Evolutionary conservation across 2,329 filamentous ascomycete genomes (phyloP).

Genomic region (Aspergillus alliaceus): DNA sequence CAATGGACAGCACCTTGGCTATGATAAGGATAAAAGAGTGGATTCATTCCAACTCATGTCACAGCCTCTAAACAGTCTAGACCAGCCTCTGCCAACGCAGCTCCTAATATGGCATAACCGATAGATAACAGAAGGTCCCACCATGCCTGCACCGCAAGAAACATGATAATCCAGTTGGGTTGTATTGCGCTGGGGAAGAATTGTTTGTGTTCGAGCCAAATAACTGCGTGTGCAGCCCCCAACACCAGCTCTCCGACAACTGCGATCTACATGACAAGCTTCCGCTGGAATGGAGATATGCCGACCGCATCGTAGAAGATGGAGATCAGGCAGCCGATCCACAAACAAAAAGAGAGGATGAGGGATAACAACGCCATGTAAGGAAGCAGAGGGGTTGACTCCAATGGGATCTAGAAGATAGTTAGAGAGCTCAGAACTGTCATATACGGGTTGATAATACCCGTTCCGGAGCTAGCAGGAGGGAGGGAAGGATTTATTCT

Average conservation of each 20-base stretch:
- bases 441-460: neutral
- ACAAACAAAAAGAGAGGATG: neutral
- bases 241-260: neutral
- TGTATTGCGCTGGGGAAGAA: neutral
- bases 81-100: too few species aligned
- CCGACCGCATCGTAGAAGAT: neutral
- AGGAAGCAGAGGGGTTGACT: neutral
- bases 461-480: neutral
- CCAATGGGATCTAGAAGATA: neutral
- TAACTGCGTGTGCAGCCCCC: neutral
- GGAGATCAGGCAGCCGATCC: neutral
- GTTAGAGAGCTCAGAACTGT: neutral
- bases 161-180: slow-evolving; percentile 1
- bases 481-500: neutral
- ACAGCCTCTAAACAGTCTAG: too few species aligned
- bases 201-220: neutral
- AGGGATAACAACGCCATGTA: neutral
- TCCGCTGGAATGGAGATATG: neutral
- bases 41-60: too few species aligned
- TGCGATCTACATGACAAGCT: neutral
- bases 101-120: neutral
- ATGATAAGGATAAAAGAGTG: too few species aligned
- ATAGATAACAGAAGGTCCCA: slow-evolving; percentile 1
- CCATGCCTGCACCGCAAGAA: slow-evolving; percentile 1
- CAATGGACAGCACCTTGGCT: too few species aligned